phyloP scores from a whole-genome alignment of 2,329 filamentous ascomycete genomes.

The Zymoseptoria pseudotritici region DNA sequence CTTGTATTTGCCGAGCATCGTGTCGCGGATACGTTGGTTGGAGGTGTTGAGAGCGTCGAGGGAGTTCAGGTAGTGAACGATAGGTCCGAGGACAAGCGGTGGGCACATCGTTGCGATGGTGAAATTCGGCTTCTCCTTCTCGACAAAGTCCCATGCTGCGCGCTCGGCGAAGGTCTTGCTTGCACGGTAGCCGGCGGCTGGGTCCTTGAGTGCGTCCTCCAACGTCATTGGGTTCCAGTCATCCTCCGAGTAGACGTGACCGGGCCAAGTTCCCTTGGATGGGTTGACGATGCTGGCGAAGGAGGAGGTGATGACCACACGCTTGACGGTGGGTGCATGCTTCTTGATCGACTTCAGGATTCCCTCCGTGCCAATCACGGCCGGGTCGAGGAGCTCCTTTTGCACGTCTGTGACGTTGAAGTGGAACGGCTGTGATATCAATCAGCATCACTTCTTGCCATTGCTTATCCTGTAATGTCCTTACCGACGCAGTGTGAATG shows the following conservation, averaged over 20 bases:
- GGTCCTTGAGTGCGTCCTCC: conserved; percentile 37
- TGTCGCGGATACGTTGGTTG: conserved; percentile 57
- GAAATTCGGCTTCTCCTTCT: conserved; percentile 47
- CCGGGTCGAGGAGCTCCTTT: conserved; percentile 54
- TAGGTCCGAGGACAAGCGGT: conserved; percentile 44
- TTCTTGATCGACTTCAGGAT: conserved; percentile 56
- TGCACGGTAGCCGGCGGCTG: conserved; percentile 38
- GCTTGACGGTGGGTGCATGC: conserved; percentile 57
- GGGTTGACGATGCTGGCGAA: conserved; percentile 57
- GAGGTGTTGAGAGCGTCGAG: conserved; percentile 65
- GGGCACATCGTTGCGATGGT: conserved; percentile 43
- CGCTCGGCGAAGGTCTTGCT: conserved; percentile 57
- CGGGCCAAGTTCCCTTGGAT: conserved; percentile 43
- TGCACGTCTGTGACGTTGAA: conserved; percentile 66
- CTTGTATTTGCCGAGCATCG: conserved; percentile 55
- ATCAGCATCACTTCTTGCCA: background rate
- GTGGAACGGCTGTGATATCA: conserved; percentile 51
- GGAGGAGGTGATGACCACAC: conserved; percentile 64
- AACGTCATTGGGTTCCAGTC: conserved; percentile 53
- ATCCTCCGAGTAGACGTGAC: conserved; percentile 45
- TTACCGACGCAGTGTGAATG: conserved; percentile 59
- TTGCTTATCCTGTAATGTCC: background rate
- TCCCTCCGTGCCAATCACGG: conserved; percentile 56
- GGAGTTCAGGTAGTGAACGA: conserved; percentile 53
- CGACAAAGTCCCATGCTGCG: conserved; percentile 48